Evolutionary conservation across 2,329 filamentous ascomycete genomes (phyloP), one percentile per base, ranked within the genome.

Genomic region (Tricladium varicosporioides): DNA sequence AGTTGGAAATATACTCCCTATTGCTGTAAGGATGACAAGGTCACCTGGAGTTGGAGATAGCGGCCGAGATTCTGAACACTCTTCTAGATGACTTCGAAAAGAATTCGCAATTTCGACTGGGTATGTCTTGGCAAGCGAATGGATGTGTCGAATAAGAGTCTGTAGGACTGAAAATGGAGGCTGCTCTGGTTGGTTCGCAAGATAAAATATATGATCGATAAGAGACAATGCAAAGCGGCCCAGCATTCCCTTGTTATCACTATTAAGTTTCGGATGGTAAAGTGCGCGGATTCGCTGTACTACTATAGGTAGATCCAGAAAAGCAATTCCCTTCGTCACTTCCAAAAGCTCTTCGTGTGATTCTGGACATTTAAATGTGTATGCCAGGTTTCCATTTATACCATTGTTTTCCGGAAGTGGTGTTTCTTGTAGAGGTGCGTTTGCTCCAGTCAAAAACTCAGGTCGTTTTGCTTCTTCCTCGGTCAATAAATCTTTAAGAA

Each of bases 221-320:
- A 93, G 77, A 5, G 81, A 79, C 33, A 77, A 75, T 4, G 87
- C 79, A 69, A 93, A 92, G 50, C 82, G 78, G 58, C 83, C 72
- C 13, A 97, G 83, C 68, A 90, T 92, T 61, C 84, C 81, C 75
- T 96, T 97, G 76, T 99, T 97, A 58, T 88, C 85, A 63, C 83
- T 84, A 60, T 88, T 85, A 32, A 99, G 81, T 64, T 93, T 92
- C 7, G 93, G 89, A 69, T 97, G 92, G 70, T 97, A 89, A n/a
- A 96, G 77, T 11, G 92, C 89, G 73, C 94, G 86, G 66, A 99
- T 94, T 59, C 93, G 85, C 72, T 96, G 92, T 19, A 99, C 80
- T 43, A 95, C 87, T 0, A 83, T 88, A 0, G 92, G 88, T 1
- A 93, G 74, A 66, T 91, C 86, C 10, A 84, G 75, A 14, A 81